Base-by-base conservation (phyloP, 2,329 filamentous ascomycete species). In the Mycosphaerella sp. region DNA sequence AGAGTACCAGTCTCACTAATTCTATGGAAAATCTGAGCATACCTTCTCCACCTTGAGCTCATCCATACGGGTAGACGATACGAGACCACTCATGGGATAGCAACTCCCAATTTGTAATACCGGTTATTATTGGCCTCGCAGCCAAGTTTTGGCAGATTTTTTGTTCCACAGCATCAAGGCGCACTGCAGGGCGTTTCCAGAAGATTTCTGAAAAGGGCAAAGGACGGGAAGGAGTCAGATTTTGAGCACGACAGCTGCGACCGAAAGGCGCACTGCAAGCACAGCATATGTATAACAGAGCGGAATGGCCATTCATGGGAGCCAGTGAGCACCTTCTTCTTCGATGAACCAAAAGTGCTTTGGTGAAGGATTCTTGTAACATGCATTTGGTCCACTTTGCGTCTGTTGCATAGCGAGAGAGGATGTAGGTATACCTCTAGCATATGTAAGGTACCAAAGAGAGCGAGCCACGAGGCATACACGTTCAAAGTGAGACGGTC, bases 231-330 rank as follows among this genome's bases (percentile, higher is more conserved):
- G 26, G 26, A 29, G 26, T 29, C 5, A 51, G 32, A 53, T 48
- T 46, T 50, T 50, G 50, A 45, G 44, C 48, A 51, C 48, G 17
- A 41, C 53, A 51, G 42, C 38, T 53, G 45, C 34, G 41, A 45
- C 48, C 40, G 56, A 31, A 55, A 47, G 58, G 48, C 45, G 39
- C 29, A 48, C 41, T 46, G 51, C 45, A 41, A 29, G 54, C 50
- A 53, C 51, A 53, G 54, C 50, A 56, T 46, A 59, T 61, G 59
- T 59, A 61, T 45, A 57, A 61, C 52, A 59, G 54, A 53, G 56
- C 48, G 48, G 49, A 53, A 46, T 41, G 45, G 48, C 42, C 17
- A 42, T 50, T 23, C 39, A 38, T 42, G 47, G 23, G 40, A 17
- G 23, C 48, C 48, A 40, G 41, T 42, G 41, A 45, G 48, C 48